A percentile compares a stretch with the other conserved stretches of the same genome.
phyloP scores from a whole-genome alignment of 2,329 filamentous ascomycete species.

The Emmonsiellopsis sp. region DNA sequence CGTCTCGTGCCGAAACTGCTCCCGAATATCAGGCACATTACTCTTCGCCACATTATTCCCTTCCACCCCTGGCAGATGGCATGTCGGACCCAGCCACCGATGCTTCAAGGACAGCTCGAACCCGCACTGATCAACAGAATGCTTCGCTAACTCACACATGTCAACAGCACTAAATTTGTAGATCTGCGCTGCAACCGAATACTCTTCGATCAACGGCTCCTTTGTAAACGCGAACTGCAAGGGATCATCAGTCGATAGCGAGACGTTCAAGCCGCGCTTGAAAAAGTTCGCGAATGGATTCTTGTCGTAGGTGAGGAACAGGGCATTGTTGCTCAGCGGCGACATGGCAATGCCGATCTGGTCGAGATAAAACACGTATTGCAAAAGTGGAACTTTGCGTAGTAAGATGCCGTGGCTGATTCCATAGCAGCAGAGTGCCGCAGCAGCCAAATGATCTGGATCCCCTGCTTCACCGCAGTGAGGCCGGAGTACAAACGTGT shows the following conservation, averaged over 20 bases:
- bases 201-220: slow-evolving; percentile 95
- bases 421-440: slow-evolving; percentile 85
- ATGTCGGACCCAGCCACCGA: slow-evolving; percentile 79
- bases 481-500: slow-evolving; percentile 84
- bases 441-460: slow-evolving; percentile 88
- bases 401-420: slow-evolving; percentile 91
- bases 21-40: slow-evolving; percentile 87
- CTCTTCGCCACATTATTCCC: slow-evolving; percentile 94
- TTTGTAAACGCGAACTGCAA: slow-evolving; percentile 98
- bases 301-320: slow-evolving; percentile 92
- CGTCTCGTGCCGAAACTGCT: slow-evolving; percentile 83
- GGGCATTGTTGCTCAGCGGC: slow-evolving; percentile 93
- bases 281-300: slow-evolving; percentile 97
- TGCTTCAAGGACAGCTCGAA: slow-evolving; percentile 86
- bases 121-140: slow-evolving; percentile 89
- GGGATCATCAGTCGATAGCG: slow-evolving; percentile 90
- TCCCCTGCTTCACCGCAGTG: slow-evolving; percentile 97
- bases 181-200: slow-evolving; percentile 94
- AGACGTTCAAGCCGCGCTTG: slow-evolving; percentile 87
- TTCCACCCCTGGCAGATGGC: slow-evolving; percentile 64
- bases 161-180: slow-evolving; percentile 96
- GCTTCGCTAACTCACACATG: slow-evolving; percentile 97
- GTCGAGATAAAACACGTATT: slow-evolving; percentile 96
- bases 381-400: slow-evolving; percentile 85
- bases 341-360: slow-evolving; percentile 99